Evolutionary conservation across 768 basidiomycete species (phyloP), one percentile per base, ranked within the genome.

Genomic region (Ramaria rubella): DNA sequence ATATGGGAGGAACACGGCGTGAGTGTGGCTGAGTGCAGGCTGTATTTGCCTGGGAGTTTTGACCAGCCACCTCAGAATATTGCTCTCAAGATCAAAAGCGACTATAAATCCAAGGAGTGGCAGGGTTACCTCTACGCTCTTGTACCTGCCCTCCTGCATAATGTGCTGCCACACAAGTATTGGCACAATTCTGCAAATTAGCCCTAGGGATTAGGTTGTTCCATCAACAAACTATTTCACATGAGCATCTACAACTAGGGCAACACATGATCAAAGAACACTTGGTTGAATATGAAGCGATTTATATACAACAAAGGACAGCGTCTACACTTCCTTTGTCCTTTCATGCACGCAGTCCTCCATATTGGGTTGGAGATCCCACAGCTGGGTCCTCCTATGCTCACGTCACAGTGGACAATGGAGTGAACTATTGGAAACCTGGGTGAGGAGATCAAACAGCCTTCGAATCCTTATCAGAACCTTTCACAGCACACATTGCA

Each of bases 31-130:
- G 58, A 43, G 7, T 59, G 67, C 1, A 64, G 63, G 0, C 59
- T 60, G 2, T 75, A 70, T 53, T 61, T 77, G 15, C 76, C 76
- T 19, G 67, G 68, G 0, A 74, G 69, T 0, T 76, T 75, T 63
- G 71, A 75, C 59, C 64, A 70, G 5, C 69, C 73, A 6, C 77
- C 74, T 2, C 68, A 72, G 0, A 73, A 78, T 55, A 64, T 65
- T 21, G 73, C 73, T 1, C 63, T 69, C 36, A 77, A 77, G 55
- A 68, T 77, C 53, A 66, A 66, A 17, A 66, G 33, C 1, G 60
- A 64, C 1, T 70, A 69, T 52, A 70, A 70, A 40, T 66, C 66
- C 0, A 67, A 64, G 60, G 65, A 70, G 26, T 62, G 44, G 19
- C 61, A 67, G 0, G 36, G 65, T 0, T 64, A 68, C 17, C 58